Base-by-base conservation (phyloP, 495 filamentous ascomycete genomes). In the Haplographium delicatum region DNA sequence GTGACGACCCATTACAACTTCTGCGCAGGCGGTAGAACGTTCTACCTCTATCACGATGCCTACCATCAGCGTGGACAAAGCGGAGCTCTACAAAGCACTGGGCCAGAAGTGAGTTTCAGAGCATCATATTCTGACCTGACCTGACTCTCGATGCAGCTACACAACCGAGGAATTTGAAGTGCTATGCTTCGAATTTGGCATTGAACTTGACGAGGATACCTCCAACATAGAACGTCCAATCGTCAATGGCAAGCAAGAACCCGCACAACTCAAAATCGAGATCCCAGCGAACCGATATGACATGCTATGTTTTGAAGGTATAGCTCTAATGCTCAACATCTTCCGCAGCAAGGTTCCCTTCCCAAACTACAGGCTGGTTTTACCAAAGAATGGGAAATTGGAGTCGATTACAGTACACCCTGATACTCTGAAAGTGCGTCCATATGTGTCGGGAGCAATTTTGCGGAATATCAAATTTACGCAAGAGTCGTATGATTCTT, bases 261-360 rank as follows among this genome's bases (percentile, higher is more conserved):
- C 88, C 5, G 84, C 94, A 39, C 85, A 97, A 71, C 78, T 97
- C 63, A 95, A 95, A 76, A 97, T 99, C 64, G 93, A 99, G 68
- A 95, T 99, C 64, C 93, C 93, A 53, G 93, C 93, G 56, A 99
- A 99, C 67, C 81, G 91, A 78, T 97, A 97, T 82, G 93, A 99
- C 62, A 85, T 97, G 82, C 82, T 99, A 24, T 99, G 93, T 64
- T 95, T 96, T 71, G 93, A 99, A 70, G 93, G 93, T 40, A 94
- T 99, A 64, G 84, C 89, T 43, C 77, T 95, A 59, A 91, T 91
- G 81, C 77, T 99, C 47, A 95, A 95, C 63, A 87, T 99, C 68
- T 99, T 97, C 83, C 70, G 84, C 47, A 86, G 81, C 43, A 85
- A 82, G 56, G 71, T 77, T 43, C 64, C 76, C 13, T 73, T 88